These are phyloP conservation scores for Trametes punicea DNA, from an alignment of 768 basidiomycete genomes.

Conservation along the genomic window DNA sequence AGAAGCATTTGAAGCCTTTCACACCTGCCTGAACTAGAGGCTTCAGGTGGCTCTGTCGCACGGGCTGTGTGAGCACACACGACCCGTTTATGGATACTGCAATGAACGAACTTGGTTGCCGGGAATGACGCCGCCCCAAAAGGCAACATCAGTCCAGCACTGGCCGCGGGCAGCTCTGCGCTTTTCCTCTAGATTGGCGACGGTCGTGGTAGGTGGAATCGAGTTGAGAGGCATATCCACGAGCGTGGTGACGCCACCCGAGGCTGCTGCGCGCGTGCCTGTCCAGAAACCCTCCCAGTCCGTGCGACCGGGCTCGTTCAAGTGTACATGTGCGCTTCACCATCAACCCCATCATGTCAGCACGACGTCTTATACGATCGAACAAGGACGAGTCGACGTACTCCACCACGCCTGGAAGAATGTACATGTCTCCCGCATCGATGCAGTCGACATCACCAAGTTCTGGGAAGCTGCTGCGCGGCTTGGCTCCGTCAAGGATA, in stretches of 20 bases:
- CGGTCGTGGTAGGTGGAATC: slow-evolving; percentile 91
- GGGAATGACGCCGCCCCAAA: slow-evolving; percentile 96
- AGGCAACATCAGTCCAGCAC: slow-evolving; percentile 79
- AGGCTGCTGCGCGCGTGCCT: slow-evolving; percentile 85
- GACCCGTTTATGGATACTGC: not conserved
- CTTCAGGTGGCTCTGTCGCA: slow-evolving; percentile 59
- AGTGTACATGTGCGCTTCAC: slow-evolving; percentile 81
- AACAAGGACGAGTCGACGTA: slow-evolving; percentile 28
- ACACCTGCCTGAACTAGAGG: slow-evolving; percentile 80
- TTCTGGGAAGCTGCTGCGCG: slow-evolving; percentile 22
- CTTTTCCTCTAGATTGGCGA: slow-evolving; percentile 71
- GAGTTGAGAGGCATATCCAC: slow-evolving; percentile 99
- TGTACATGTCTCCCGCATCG: slow-evolving; percentile 36
- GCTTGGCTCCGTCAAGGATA: slow-evolving; percentile 26
- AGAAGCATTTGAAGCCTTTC: slow-evolving; percentile 95
- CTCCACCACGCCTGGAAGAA: slow-evolving; percentile 59
- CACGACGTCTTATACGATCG: not conserved
- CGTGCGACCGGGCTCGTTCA: slow-evolving; percentile 91
- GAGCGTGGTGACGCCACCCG: slow-evolving; percentile 92
- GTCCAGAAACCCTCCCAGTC: slow-evolving; percentile 94
- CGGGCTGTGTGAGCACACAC: not conserved
- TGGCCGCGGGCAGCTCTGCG: slow-evolving; percentile 66
- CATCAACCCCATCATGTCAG: no score
- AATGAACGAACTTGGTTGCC: slow-evolving; percentile 68
- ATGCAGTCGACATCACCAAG: slow-evolving; percentile 30